Conservation (phyloP, 2,329 filamentous ascomycete genomes). For the Leptographium flavum region DNA sequence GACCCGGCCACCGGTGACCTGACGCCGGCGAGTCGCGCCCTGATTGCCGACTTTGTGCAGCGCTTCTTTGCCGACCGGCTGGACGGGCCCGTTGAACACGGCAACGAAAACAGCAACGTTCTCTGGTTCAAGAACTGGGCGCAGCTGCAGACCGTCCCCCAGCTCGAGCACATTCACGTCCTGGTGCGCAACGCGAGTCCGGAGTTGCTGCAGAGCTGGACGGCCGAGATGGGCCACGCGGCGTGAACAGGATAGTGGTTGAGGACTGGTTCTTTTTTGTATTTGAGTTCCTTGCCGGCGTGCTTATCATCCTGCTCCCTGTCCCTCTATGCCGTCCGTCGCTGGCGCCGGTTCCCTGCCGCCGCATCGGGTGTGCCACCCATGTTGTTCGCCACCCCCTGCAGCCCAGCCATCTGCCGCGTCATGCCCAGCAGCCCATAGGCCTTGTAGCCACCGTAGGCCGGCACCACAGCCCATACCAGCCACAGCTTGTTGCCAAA, state of each 20-base stretch:
- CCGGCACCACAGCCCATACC: conserved; percentile 39
- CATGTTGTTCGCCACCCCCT: conserved; percentile 23
- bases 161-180: conserved; percentile 83
- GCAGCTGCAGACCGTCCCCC: conserved; percentile 71
- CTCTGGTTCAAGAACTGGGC: conserved; percentile 96
- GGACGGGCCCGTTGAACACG: conserved; percentile 19
- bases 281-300: background rate
- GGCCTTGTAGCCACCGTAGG: conserved; percentile 40
- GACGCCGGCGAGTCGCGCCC: conserved; percentile 46
- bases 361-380: conserved; percentile 15
- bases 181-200: conserved; percentile 41
- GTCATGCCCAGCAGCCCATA: conserved; percentile 38
- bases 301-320: background rate
- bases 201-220: conserved; percentile 39
- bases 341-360: conserved; percentile 36
- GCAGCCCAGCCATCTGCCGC: conserved; percentile 36
- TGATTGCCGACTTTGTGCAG: conserved; percentile 56
- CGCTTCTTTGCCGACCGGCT: conserved; percentile 51
- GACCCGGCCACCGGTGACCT: conserved; percentile 58
- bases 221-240: conserved; percentile 28
- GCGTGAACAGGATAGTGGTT: conserved; percentile 1
- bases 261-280: background rate
- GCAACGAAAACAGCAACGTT: conserved; percentile 31
- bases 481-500: conserved; percentile 66
- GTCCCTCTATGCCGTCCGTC: conserved; percentile 33